Base-by-base conservation (phyloP, 2,329 filamentous ascomycete genomes). In the Fusarium tupiense region DNA sequence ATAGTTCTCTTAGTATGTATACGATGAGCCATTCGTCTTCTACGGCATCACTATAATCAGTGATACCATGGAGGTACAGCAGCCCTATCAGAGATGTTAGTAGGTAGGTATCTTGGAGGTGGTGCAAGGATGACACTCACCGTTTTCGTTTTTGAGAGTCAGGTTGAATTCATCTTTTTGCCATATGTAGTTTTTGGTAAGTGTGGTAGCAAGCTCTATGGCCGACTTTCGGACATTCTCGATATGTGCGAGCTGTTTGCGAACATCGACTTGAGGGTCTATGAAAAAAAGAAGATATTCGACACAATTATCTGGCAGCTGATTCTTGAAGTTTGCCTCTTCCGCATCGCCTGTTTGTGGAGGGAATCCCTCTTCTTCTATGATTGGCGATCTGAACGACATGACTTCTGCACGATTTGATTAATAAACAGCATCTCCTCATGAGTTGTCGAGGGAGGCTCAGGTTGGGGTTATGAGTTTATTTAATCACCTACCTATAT, bases 11-110 rank as follows among this genome's bases (percentile, higher is more conserved):
- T 37, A 99, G 86, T 10, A 98, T 85, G 83, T 95, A 98, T 26
- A 98, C 95, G 68, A 98, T 92, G 11, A 98, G 89, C 97, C 96
- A 99, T 85, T 99, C 97, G 78, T 99, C 96, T 79, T 98, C 96
- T 8, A 98, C 91, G 0, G 95, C 96, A 82, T 99, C 97, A 14
- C 96, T 95, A 78, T 95, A 98, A 80, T 96, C 93, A 2, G 94
- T 96, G 59, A 87, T 86, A 26, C 96, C 96, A 72, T 90, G 89
- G 11, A 99, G 88, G 72, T 91, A 91, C n/a, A 86, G 80, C 14
- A 90, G 79, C 3, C 87, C 88, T 88, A 22, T 24, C 19, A 46
- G 46, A 52, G 12, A 33, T 11, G 33, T 74, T 22, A 75, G 54
- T 11, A 40, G 22, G 14, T 46, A 49, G 22, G 14, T 46, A 49